Conservation (phyloP, 257 asterid genomes). For the Nicotiana sylvestris region DNA sequence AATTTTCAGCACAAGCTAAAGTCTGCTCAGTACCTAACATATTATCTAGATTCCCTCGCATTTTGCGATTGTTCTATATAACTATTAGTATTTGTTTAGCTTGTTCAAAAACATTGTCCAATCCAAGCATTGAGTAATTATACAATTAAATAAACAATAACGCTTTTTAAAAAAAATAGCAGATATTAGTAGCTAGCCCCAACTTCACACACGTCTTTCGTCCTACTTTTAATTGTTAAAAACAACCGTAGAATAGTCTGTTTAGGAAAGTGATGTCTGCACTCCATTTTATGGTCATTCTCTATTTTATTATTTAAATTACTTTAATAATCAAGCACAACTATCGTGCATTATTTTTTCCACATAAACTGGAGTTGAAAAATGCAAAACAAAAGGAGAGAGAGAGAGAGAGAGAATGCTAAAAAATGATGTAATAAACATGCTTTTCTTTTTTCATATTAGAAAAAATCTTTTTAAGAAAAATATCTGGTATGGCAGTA, state of each 20-base stretch:
- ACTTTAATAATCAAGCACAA: not conserved
- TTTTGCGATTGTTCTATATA: too few species aligned
- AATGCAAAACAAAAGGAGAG: not conserved
- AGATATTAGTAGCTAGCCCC: not conserved
- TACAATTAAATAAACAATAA: too few species aligned
- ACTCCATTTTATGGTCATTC: not conserved
- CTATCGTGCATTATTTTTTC: not conserved
- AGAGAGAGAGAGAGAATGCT: not conserved
- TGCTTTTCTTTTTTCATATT: too few species aligned
- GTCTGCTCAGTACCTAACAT: too few species aligned
- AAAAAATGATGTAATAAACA: too few species aligned
- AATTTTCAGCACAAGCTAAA: too few species aligned
- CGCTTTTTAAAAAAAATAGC: not conserved
- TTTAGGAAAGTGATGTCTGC: not conserved
- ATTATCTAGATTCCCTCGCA: too few species aligned
- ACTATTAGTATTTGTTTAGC: not conserved
- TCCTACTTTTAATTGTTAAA: too few species aligned
- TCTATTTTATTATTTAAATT: too few species aligned
- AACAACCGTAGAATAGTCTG: not conserved
- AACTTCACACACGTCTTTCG: not conserved
- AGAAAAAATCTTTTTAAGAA: too few species aligned
- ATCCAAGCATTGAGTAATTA: not conserved
- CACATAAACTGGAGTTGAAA: not conserved
- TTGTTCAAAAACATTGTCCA: not conserved
- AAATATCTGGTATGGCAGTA: too few species aligned